Percentiles rank a stretch among this genome's conserved stretches.
Conservation (phyloP, 345 rosid species). For the Citrus unshiu region DNA sequence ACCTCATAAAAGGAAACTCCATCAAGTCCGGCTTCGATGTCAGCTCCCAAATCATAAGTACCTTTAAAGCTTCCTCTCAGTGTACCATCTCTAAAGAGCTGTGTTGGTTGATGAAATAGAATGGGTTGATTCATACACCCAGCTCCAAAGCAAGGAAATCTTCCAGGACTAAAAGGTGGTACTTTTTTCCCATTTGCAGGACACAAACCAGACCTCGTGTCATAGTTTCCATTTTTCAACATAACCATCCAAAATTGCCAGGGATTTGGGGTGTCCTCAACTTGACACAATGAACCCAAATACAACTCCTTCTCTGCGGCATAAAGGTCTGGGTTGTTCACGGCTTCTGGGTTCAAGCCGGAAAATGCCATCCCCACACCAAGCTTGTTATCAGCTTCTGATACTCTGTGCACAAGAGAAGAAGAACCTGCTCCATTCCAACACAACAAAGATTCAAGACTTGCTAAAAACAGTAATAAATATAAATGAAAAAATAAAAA, state of each 20-base stretch:
- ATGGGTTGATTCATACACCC: conserved; percentile 90
- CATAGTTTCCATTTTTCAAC: conserved; percentile 90
- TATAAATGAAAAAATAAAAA: background rate
- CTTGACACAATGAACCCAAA: conserved; percentile 64
- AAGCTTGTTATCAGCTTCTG: conserved; percentile 58
- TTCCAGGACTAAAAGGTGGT: conserved; percentile 45
- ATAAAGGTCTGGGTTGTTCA: conserved; percentile 50
- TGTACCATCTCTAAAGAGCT: conserved; percentile 41
- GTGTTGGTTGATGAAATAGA: conserved; percentile 50
- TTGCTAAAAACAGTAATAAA: background rate
- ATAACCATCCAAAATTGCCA: conserved; percentile 94
- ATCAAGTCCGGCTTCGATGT: conserved; percentile 15
- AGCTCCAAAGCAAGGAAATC: conserved; percentile 68
- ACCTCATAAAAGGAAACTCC: conserved; percentile 55
- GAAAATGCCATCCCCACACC: conserved; percentile 41
- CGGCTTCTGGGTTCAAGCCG: conserved; percentile 27
- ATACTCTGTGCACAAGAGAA: conserved; percentile 53
- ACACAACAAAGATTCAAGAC: conserved; percentile 4
- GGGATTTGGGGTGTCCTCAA: conserved; percentile 54
- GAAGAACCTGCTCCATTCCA: conserved; percentile 34
- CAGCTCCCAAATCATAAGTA: conserved; percentile 55
- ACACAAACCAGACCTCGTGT: conserved; percentile 54
- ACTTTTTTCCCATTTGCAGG: conserved; percentile 57
- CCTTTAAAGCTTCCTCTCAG: conserved; percentile 81
- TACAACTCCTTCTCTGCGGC: conserved; percentile 71